Evolutionary conservation across 2,329 filamentous ascomycete genomes (phyloP).

Genomic region (Colletotrichum echinochloae): DNA sequence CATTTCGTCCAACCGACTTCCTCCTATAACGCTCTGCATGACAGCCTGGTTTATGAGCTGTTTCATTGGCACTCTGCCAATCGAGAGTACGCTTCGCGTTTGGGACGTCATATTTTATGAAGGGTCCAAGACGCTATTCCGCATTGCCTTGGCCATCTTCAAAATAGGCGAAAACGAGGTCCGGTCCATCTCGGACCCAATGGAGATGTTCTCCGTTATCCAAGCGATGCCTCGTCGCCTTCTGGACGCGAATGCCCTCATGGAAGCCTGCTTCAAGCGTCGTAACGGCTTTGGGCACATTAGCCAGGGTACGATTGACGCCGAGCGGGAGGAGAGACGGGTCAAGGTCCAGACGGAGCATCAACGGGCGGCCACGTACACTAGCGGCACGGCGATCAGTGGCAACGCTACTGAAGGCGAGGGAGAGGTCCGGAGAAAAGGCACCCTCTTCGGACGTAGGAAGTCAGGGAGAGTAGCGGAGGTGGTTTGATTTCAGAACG

Average conservation of each 20-base stretch:
- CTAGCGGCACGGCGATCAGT: constrained; percentile 44
- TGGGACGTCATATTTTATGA: constrained; percentile 98
- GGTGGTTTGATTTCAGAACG: constrained; percentile 23
- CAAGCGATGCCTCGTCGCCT: constrained; percentile 86
- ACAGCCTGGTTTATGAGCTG: constrained; percentile 99
- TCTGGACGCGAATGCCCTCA: constrained; percentile 82
- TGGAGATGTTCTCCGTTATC: constrained; percentile 96
- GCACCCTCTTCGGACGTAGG: constrained; percentile 60
- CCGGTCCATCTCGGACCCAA: constrained; percentile 81
- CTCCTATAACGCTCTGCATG: constrained; percentile 91
- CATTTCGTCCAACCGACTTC: constrained; percentile 69
- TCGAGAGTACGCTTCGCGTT: constrained; percentile 90
- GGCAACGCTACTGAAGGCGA: constrained; percentile 51
- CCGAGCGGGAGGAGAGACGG: constrained; percentile 76
- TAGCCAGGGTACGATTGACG: constrained; percentile 84
- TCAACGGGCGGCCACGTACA: constrained; percentile 43
- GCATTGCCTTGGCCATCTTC: constrained; percentile 90
- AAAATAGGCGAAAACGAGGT: constrained; percentile 88
- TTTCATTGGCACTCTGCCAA: constrained; percentile 91
- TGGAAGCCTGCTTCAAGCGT: constrained; percentile 86
- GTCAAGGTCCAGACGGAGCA: constrained; percentile 61
- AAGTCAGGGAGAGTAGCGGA: constrained; percentile 46
- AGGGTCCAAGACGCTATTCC: constrained; percentile 92
- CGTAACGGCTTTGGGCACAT: constrained; percentile 85
- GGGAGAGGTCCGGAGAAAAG: constrained; percentile 54